These are phyloP conservation scores for Dictyostelium citrinum DNA, from an alignment of 78 protist species.

Conservation along the genomic window DNA sequence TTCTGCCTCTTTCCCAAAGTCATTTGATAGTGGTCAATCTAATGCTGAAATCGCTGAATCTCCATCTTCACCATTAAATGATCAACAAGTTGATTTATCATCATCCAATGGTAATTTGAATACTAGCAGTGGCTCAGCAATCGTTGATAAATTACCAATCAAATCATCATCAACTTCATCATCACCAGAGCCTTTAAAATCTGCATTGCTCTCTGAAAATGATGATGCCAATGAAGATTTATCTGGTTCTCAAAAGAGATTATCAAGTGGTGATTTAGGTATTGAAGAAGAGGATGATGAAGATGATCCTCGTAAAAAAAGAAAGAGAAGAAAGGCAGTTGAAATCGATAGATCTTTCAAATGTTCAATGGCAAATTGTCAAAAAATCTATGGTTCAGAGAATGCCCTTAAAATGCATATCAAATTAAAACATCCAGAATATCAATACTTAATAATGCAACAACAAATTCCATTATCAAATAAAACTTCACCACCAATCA, in stretches of 20 bases:
- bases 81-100: neutral
- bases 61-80: neutral
- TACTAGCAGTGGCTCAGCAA: neutral
- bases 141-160: neutral
- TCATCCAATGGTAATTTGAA: neutral
- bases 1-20: no score
- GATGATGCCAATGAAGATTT: neutral
- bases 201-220: neutral
- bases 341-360: conserved; percentile 66
- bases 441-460: conserved; percentile 65
- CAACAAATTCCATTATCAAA: conserved; percentile 50
- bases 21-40: neutral
- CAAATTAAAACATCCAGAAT: conserved; percentile 80
- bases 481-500: conserved; percentile 44
- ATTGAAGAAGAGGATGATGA: conserved; percentile 23
- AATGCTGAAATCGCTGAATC: neutral
- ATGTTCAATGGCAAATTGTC: conserved; percentile 73
- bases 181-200: conserved; percentile 14
- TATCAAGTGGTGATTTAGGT: neutral
- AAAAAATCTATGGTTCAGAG: conserved; percentile 76
- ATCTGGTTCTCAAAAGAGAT: neutral
- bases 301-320: conserved; percentile 61
- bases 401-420: conserved; percentile 77
- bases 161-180: neutral
- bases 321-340: conserved; percentile 76